Conservation (phyloP, 768 basidiomycete genomes). For the Inosperma sp. region DNA sequence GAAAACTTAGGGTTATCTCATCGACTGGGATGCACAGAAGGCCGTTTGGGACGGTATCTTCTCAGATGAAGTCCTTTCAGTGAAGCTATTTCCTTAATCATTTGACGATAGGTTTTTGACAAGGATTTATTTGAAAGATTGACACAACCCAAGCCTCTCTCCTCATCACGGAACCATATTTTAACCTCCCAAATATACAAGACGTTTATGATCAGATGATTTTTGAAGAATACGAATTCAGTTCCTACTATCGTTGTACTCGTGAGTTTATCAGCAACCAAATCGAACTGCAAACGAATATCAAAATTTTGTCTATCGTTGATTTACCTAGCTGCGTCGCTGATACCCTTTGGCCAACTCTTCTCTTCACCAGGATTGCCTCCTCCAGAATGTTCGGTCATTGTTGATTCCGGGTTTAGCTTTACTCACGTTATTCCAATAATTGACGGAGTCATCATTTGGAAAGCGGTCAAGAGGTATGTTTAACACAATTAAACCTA, state of each 20-base stretch:
- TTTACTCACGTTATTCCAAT: conserved; percentile 91
- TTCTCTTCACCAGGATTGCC: conserved; percentile 48
- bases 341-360: conserved; percentile 71
- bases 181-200: conserved; percentile 89
- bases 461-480: conserved; percentile 80
- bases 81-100: conserved; percentile 28
- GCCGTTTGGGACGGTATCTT: conserved; percentile 91
- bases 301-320: conserved; percentile 1
- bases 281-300: conserved; percentile 9
- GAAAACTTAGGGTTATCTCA: conserved; percentile 70
- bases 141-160: conserved; percentile 70
- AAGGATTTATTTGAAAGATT: conserved; percentile 42
- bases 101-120: conserved; percentile 4
- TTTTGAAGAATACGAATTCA: conserved; percentile 95
- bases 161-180: conserved; percentile 89
- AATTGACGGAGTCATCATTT: conserved; percentile 66
- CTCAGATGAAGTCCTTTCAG: conserved; percentile 63
- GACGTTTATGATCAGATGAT: conserved; percentile 93
- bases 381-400: conserved; percentile 71
- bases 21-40: conserved; percentile 95
- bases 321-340: conserved; percentile 61
- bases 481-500: conserved; percentile 3
- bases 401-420: conserved; percentile 91
- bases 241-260: conserved; percentile 72
- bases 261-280: conserved; percentile 55